A percentile compares a stretch with the other conserved stretches of the same genome.
phyloP scores from a whole-genome alignment of 345 rosid species.

The Lumnitzera littorea region DNA sequence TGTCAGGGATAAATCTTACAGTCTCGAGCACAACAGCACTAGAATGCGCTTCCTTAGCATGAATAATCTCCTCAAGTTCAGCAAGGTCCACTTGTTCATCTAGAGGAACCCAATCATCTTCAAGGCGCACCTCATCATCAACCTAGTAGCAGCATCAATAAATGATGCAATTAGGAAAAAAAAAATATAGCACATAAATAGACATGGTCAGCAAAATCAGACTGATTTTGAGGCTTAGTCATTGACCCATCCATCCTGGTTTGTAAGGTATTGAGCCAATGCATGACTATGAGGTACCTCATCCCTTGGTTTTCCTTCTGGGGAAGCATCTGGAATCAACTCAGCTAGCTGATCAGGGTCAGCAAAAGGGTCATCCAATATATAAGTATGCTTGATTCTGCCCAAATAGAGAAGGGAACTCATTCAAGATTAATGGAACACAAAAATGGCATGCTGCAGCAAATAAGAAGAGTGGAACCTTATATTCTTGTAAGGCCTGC shows the following conservation, averaged over 20 bases:
- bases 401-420: conserved; percentile 3
- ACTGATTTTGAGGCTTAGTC: too few species aligned
- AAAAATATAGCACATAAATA: neutral
- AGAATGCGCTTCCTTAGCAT: conserved; percentile 76
- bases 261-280: too few species aligned
- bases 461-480: conserved; percentile 21
- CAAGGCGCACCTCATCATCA: conserved; percentile 78
- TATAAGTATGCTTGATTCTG: conserved; percentile 79
- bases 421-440: too few species aligned
- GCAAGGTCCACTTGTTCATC: conserved; percentile 64
- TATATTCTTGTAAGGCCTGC: conserved; percentile 72
- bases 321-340: conserved; percentile 81
- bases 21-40: conserved; percentile 97
- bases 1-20: conserved; percentile 34
- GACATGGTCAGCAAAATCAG: neutral
- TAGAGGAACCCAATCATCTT: conserved; percentile 98
- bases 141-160: conserved; percentile 26
- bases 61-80: conserved; percentile 76
- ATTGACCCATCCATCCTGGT: too few species aligned
- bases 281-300: conserved; percentile 33
- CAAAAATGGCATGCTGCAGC: too few species aligned
- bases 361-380: conserved; percentile 87
- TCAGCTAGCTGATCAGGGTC: conserved; percentile 73
- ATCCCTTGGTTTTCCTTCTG: conserved; percentile 89
- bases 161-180: conserved; percentile 1